A percentile compares a stretch with the other conserved stretches of the same genome.
Conservation (phyloP, 2,329 filamentous ascomycete species). For the Paecilomyces sp. region DNA sequence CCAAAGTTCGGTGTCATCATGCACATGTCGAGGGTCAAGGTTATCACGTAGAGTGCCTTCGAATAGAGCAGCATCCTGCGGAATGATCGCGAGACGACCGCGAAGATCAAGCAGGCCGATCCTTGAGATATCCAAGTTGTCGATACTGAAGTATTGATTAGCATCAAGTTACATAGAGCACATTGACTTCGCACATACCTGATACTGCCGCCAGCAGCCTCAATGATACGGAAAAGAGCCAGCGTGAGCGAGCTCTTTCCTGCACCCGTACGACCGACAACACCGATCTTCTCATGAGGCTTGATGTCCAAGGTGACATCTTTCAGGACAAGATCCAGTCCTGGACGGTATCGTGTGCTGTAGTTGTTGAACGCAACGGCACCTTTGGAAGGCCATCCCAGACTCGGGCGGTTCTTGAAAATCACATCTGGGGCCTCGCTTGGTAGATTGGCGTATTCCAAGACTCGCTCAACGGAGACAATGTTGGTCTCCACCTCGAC, state of each 20-base stretch:
- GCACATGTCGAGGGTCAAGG: constrained; percentile 85
- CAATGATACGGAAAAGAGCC: constrained; percentile 91
- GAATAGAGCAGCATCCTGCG: constrained; percentile 93
- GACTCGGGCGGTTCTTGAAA: constrained; percentile 74
- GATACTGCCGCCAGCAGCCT: constrained; percentile 73
- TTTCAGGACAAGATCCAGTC: constrained; percentile 85
- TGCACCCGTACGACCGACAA: constrained; percentile 90
- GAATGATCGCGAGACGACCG: constrained; percentile 87
- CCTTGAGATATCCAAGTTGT: constrained; percentile 77
- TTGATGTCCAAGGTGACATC: constrained; percentile 89
- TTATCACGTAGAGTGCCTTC: constrained; percentile 92
- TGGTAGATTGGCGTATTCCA: constrained; percentile 87
- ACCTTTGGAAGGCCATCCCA: constrained; percentile 85
- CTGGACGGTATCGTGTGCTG: constrained; percentile 85
- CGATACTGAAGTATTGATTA: constrained; percentile 54
- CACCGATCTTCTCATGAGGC: constrained; percentile 94
- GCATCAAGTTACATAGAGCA: constrained; percentile 1
- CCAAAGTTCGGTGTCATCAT: constrained; percentile 97
- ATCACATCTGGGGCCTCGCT: constrained; percentile 94
- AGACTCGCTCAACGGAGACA: constrained; percentile 92
- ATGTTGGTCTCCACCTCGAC: constrained; percentile 99
- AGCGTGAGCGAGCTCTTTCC: constrained; percentile 93
- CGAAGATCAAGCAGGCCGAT: constrained; percentile 88
- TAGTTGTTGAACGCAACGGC: constrained; percentile 88
- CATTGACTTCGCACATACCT: constrained; percentile 23